These are phyloP conservation scores for Starmera dryadoides DNA, from an alignment of 805 yeast genomes.

Conservation along the genomic window DNA sequence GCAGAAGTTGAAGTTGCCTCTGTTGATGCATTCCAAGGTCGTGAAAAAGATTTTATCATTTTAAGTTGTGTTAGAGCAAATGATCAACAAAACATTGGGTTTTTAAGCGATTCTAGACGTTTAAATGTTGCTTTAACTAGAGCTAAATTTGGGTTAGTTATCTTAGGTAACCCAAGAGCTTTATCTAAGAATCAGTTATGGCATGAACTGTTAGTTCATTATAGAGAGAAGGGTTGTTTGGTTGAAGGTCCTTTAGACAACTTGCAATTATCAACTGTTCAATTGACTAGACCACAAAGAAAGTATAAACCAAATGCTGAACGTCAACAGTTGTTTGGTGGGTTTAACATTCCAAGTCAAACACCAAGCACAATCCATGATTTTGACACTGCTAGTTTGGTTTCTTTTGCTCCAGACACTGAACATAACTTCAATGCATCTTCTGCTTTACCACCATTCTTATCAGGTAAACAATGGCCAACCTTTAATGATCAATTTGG, in stretches of 20 bases:
- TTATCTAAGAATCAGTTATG: conserved; percentile 66
- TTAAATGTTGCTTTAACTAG: conserved; percentile 85
- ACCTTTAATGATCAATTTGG: conserved; percentile 15
- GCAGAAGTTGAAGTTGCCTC: conserved; percentile 79
- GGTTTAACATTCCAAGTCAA: background rate
- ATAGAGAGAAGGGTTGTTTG: conserved; percentile 75
- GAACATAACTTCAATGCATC: conserved; percentile 8
- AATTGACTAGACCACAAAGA: conserved; percentile 26
- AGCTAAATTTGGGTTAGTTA: conserved; percentile 73
- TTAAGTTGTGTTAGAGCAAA: conserved; percentile 81
- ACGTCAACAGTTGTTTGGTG: conserved; percentile 3
- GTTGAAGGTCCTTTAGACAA: conserved; percentile 87
- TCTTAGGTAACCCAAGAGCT: conserved; percentile 80
- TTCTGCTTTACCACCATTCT: conserved; percentile 12
- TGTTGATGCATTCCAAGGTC: conserved; percentile 93
- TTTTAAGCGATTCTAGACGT: conserved; percentile 79
- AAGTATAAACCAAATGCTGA: conserved; percentile 5
- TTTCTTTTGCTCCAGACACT: conserved; percentile 27
- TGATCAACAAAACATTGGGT: conserved; percentile 68
- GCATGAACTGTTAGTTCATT: conserved; percentile 72
- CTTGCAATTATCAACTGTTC: conserved; percentile 65
- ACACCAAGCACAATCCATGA: conserved; percentile 15
- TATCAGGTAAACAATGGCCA: conserved; percentile 17
- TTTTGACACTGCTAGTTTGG: conserved; percentile 30
- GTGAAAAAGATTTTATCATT: conserved; percentile 78